A percentile compares a stretch with the other conserved stretches of the same genome.
Evolutionary conservation across 106 monocot species (phyloP).

Genomic region (Hemerocallis citrina): DNA sequence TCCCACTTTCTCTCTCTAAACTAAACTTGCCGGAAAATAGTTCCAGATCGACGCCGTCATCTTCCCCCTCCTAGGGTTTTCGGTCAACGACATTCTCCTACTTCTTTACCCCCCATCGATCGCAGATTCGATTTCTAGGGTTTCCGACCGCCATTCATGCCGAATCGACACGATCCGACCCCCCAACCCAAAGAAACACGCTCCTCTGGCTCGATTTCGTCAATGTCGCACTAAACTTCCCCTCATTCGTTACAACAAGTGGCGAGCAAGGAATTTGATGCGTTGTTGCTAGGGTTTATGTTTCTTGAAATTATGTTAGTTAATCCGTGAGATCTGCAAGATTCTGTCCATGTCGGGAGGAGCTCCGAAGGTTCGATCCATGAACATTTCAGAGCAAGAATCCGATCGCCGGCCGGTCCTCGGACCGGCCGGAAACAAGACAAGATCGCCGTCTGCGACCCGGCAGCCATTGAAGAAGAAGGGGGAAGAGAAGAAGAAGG

Average conservation of each 20-base stretch:
- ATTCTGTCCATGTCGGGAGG: constrained; percentile 42
- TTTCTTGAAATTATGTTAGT: too few relatives aligned
- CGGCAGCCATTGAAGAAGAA: constrained; percentile 31
- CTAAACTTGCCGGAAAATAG: not conserved
- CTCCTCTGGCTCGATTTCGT: not conserved
- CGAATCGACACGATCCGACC: not conserved
- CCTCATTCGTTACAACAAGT: not conserved
- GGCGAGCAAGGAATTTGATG: not conserved
- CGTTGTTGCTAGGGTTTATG: too few relatives aligned
- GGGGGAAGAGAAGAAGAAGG: constrained; percentile 23
- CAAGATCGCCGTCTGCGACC: constrained; percentile 7
- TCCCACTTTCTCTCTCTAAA: not conserved
- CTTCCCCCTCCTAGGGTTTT: not conserved
- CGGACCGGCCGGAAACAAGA: constrained; percentile 53
- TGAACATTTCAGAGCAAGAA: constrained; percentile 32
- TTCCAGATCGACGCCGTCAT: not conserved
- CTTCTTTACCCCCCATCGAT: too few relatives aligned
- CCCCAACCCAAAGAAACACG: too few relatives aligned
- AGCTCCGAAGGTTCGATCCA: constrained; percentile 42
- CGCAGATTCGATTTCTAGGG: not conserved
- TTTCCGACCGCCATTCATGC: not conserved
- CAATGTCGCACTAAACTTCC: constrained; percentile 12
- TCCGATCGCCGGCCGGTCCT: constrained; percentile 48
- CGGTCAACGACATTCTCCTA: not conserved
- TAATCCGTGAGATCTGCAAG: constrained; percentile 3